Base-by-base conservation (phyloP, 192 early-diverging fungal species). In the Backusella mclennaniae region DNA sequence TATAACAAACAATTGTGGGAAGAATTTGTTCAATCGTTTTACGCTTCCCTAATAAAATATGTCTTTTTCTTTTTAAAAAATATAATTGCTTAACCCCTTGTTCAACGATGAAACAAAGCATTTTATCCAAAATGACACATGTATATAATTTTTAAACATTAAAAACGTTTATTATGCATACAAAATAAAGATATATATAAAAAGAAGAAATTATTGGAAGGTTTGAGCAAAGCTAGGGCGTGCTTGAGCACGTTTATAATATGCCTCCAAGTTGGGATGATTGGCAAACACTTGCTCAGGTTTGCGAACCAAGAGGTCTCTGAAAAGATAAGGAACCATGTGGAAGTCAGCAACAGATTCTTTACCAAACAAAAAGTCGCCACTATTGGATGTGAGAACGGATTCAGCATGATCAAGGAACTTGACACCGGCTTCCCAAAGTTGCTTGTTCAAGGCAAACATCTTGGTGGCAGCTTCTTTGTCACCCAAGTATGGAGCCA, bases 261-360 rank as follows among this genome's bases (percentile, higher is more conserved):
- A 77, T 29, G 68, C 56, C 35, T 70, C 36, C 49, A 77, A 71
- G 6, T 71, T 35, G 2, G 76, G 76, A 38, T 53, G 44, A 19
- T 77, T 52, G 1, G 19, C 35, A 71, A 77, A 77, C 0, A 77
- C 44, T 6, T 39, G 53, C 26, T 74, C 73, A 31, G 49, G 49
- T 26, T 66, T 74, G 15, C 49, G 36, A 29, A 63, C 53, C 68
- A 77, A 53, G 7, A 71, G 69, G n/a, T n/a, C 35, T 53, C 69
- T 36, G 35, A 52, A 42, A 26, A 77, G 67, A 69, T 77, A 77
- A 33, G 70, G 70, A 2, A 69, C 71, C n/a, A 77, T 59, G n/a
- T 77, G 76, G 35, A 69, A 35, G 26, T 77, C 76, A 33, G 69
- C 76, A 36, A 72, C 66, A 6, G 69, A 63, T 15, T 77, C 71